A percentile compares a stretch with the other conserved stretches of the same genome.
Conservation (phyloP, 192 early-diverging fungal genomes). For the Coemansia umbellata region DNA sequence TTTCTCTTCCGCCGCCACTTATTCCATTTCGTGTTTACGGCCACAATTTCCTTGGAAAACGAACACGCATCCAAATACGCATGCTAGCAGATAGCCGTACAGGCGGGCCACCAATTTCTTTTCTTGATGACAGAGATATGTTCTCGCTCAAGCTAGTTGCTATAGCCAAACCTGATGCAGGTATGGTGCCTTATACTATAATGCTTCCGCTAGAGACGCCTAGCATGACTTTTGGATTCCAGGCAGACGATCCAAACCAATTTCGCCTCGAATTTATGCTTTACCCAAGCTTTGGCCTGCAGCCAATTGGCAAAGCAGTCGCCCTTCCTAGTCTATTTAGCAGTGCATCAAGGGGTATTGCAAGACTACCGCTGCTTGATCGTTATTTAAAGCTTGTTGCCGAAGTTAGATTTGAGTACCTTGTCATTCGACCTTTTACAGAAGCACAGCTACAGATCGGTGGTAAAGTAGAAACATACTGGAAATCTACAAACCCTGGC, state of each 20-base stretch:
- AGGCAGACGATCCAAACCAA: slow-evolving; percentile 67
- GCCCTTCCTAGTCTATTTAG: slow-evolving; percentile 70
- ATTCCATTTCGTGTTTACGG: slow-evolving; percentile 98
- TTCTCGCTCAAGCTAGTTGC: slow-evolving; percentile 82
- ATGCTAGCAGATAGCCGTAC: slow-evolving; percentile 53
- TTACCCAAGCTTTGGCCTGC: slow-evolving; percentile 95
- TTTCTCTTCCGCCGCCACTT: slow-evolving; percentile 94
- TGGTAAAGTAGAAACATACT: slow-evolving; percentile 96
- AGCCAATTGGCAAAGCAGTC: slow-evolving; percentile 83
- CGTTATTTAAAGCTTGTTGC: slow-evolving; percentile 89
- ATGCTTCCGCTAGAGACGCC: slow-evolving; percentile 81
- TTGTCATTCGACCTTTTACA: slow-evolving; percentile 81
- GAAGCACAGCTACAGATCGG: slow-evolving; percentile 89
- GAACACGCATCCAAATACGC: slow-evolving; percentile 77
- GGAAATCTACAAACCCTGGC: slow-evolving; percentile 89
- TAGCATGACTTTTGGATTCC: slow-evolving; percentile 73
- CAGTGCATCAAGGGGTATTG: slow-evolving; percentile 23
- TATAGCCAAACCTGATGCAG: slow-evolving; percentile 80
- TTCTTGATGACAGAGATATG: slow-evolving; percentile 40
- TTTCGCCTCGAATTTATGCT: slow-evolving; percentile 93
- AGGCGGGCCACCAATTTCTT: slow-evolving; percentile 26
- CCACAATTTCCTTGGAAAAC: slow-evolving; percentile 93
- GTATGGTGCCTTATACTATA: slow-evolving; percentile 85
- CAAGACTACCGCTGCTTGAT: slow-evolving; percentile 77
- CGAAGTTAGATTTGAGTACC: slow-evolving; percentile 78